These are phyloP conservation scores for Yarrowia phangngaensis DNA, from an alignment of 805 yeast genomes.

Conservation along the genomic window DNA sequence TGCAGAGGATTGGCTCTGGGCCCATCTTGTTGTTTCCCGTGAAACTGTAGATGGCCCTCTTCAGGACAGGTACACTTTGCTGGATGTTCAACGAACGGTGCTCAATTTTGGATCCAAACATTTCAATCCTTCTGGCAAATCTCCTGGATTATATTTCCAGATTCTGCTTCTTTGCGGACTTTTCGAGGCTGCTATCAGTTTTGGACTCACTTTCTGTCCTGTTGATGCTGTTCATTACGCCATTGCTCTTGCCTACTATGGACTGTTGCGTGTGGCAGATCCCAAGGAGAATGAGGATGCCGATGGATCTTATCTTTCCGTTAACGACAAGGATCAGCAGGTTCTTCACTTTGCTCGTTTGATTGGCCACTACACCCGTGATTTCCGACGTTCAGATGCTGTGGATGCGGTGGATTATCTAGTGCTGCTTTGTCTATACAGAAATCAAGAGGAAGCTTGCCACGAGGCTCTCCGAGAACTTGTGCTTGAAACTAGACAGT, in stretches of 20 bases:
- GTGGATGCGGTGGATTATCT: constrained; percentile 88
- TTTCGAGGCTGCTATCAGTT: constrained; percentile 73
- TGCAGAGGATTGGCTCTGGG: constrained; percentile 96
- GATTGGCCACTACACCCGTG: constrained; percentile 74
- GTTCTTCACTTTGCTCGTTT: constrained; percentile 53
- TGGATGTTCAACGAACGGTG: constrained; percentile 69
- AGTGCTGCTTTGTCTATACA: constrained; percentile 59
- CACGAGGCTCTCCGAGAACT: constrained; percentile 81
- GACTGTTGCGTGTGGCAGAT: constrained; percentile 54
- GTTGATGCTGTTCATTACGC: constrained; percentile 88
- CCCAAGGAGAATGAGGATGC: constrained; percentile 34
- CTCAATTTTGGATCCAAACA: constrained; percentile 67
- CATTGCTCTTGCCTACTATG: constrained; percentile 70
- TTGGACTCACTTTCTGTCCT: constrained; percentile 59
- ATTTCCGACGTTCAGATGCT: constrained; percentile 82
- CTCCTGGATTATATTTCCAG: constrained; percentile 69
- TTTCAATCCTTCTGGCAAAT: constrained; percentile 57
- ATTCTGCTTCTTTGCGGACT: constrained; percentile 70
- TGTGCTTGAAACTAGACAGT: constrained; percentile 81
- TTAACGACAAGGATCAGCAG: constrained; percentile 40
- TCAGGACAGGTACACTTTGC: constrained; percentile 66
- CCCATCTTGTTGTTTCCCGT: constrained; percentile 71
- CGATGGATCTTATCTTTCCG: constrained; percentile 40
- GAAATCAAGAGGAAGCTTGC: constrained; percentile 47
- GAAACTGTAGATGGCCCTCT: constrained; percentile 51